A percentile compares a stretch with the other conserved stretches of the same genome.
Evolutionary conservation across 2,329 filamentous ascomycete genomes (phyloP).

Genomic region (Clarireedia monteithiana): DNA sequence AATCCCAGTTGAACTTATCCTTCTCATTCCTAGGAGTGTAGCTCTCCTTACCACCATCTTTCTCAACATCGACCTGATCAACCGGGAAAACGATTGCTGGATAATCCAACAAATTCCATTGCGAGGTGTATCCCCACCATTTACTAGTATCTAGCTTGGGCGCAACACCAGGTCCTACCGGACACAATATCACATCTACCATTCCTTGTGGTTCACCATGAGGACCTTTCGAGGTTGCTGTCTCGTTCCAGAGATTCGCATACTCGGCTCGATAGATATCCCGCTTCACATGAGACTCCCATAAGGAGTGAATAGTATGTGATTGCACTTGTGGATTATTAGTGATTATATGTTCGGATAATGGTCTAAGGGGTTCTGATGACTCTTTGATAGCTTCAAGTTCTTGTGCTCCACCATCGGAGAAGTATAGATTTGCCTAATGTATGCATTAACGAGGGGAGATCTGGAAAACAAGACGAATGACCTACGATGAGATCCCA

Average conservation of each 20-base stretch:
- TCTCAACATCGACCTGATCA: slow-evolving; percentile 27
- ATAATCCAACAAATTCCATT: slow-evolving; percentile 65
- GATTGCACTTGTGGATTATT: slow-evolving; percentile 39
- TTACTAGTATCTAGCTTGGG: slow-evolving; percentile 40
- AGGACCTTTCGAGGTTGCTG: slow-evolving; percentile 26
- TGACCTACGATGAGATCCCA: slow-evolving; percentile 39
- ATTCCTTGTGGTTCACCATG: slow-evolving; percentile 20
- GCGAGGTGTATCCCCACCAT: slow-evolving; percentile 58
- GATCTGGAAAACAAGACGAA: slow-evolving; percentile 6
- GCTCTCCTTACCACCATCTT: slow-evolving; percentile 20
- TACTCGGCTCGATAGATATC: slow-evolving; percentile 30
- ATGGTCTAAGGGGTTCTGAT: slow-evolving; percentile 49
- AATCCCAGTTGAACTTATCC: slow-evolving; percentile 27
- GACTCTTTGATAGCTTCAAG: slow-evolving; percentile 41
- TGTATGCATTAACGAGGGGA: not conserved
- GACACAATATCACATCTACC: slow-evolving; percentile 57
- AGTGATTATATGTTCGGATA: slow-evolving; percentile 51
- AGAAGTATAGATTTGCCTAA: slow-evolving; percentile 40
- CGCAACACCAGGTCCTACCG: slow-evolving; percentile 47
- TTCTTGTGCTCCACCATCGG: slow-evolving; percentile 51
- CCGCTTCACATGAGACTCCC: slow-evolving; percentile 33
- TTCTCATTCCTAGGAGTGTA: slow-evolving; percentile 29
- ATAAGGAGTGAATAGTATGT: slow-evolving; percentile 35
- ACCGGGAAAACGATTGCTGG: slow-evolving; percentile 55
- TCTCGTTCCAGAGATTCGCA: slow-evolving; percentile 22